Evolutionary conservation across 2,329 filamentous ascomycete species (phyloP).

Genomic region (Xylariaceae sp.): DNA sequence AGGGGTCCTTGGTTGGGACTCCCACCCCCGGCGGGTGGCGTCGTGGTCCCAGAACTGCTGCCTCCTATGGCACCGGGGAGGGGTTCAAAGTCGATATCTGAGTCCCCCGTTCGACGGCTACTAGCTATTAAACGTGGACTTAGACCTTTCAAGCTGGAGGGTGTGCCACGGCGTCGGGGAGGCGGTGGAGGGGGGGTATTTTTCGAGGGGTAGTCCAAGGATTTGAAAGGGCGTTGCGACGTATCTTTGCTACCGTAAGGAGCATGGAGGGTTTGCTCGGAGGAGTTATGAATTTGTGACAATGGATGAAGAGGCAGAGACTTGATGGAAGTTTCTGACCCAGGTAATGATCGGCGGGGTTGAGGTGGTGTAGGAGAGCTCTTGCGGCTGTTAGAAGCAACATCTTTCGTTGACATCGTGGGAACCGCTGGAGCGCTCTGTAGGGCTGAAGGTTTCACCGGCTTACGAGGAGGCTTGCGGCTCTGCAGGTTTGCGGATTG

Average conservation of each 20-base stretch:
- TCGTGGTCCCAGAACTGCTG: constrained; percentile 24
- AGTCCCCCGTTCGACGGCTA: constrained; percentile 45
- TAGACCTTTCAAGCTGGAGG: constrained; percentile 40
- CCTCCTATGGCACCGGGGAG: constrained; percentile 41
- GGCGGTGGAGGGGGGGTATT: constrained; percentile 51
- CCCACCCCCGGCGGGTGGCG: constrained; percentile 26
- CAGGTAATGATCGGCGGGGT: constrained; percentile 42
- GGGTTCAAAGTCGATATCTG: constrained; percentile 49
- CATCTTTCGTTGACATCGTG: constrained; percentile 22
- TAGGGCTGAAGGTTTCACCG: constrained; percentile 62
- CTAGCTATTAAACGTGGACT: constrained; percentile 16
- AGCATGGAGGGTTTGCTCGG: constrained; percentile 34
- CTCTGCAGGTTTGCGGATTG: constrained; percentile 38
- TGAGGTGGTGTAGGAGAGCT: constrained; percentile 44
- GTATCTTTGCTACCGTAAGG: neutral
- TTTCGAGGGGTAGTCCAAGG: constrained; percentile 14
- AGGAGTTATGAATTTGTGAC: constrained; percentile 49
- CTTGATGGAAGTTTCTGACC: constrained; percentile 26
- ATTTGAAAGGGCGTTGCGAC: neutral
- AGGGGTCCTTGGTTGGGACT: constrained; percentile 34
- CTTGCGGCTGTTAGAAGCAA: constrained; percentile 9
- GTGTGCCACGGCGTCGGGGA: constrained; percentile 52
- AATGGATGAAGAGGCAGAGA: constrained; percentile 43
- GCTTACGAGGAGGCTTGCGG: constrained; percentile 53
- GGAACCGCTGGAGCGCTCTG: constrained; percentile 47